Percentiles rank a stretch among this genome's conserved stretches.
phyloP scores from a whole-genome alignment of 2,329 filamentous ascomycete genomes.

The Rachicladosporium sp. region DNA sequence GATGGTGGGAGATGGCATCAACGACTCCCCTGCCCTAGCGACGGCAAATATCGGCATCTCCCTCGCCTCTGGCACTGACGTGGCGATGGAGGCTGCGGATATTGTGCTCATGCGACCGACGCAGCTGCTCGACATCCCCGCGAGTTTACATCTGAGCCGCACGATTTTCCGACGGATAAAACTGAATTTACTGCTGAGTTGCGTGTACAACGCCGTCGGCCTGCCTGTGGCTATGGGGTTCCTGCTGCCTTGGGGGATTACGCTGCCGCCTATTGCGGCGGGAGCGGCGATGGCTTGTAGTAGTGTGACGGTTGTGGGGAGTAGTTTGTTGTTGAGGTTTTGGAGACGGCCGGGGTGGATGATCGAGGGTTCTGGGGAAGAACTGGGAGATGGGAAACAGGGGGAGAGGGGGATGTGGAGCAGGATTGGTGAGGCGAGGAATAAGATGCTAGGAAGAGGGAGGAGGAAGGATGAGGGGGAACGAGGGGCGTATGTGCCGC shows the following conservation, averaged over 20 bases:
- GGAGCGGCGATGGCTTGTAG: constrained; percentile 88
- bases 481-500: constrained; percentile 32
- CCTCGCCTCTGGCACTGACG: constrained; percentile 83
- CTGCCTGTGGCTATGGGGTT: constrained; percentile 95
- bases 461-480: constrained; percentile 23
- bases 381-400: background rate
- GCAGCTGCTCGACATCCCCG: constrained; percentile 85
- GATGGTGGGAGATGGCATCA: constrained; percentile 98
- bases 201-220: constrained; percentile 80
- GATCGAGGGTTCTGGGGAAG: constrained; percentile 21
- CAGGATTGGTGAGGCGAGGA: constrained; percentile 7
- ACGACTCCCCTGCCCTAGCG: constrained; percentile 89
- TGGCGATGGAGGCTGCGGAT: constrained; percentile 94
- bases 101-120: constrained; percentile 90
- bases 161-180: constrained; percentile 89
- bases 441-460: constrained; percentile 15
- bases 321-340: constrained; percentile 70
- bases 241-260: constrained; percentile 78
- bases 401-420: constrained; percentile 8
- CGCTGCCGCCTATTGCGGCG: constrained; percentile 86
- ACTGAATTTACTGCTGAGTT: constrained; percentile 84
- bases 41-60: constrained; percentile 90
- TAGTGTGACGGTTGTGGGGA: constrained; percentile 79
- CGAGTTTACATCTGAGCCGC: constrained; percentile 66
- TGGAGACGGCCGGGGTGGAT: constrained; percentile 83